These are phyloP conservation scores for Xylaria nigripes DNA, from an alignment of 495 filamentous ascomycete genomes.

Conservation along the genomic window DNA sequence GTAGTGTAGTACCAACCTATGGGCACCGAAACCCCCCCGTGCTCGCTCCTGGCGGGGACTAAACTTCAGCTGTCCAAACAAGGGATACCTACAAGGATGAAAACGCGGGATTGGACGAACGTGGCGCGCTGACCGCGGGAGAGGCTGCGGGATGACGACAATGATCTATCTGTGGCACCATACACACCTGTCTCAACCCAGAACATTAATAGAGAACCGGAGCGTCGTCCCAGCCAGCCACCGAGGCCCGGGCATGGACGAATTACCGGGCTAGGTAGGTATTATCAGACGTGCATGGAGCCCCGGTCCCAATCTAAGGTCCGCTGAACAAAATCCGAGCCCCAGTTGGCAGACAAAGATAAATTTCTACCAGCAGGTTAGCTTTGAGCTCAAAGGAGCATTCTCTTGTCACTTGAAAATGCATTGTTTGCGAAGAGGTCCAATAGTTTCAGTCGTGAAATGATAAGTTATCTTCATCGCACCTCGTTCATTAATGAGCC, in stretches of 20 bases:
- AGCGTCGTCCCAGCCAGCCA: neutral
- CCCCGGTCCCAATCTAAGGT: no score
- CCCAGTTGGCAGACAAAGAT: no score
- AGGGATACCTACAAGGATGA: neutral
- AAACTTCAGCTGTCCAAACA: neutral
- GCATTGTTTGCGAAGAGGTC: neutral
- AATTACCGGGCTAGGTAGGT: no score
- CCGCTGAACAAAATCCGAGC: no score
- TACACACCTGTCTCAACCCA: neutral
- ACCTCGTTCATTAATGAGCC: neutral
- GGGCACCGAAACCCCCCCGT: neutral
- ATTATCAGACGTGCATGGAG: no score
- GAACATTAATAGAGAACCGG: neutral
- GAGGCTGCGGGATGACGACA: conserved; percentile 7
- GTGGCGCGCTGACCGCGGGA: neutral
- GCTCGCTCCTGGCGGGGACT: neutral
- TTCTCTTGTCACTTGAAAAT: neutral
- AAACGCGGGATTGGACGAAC: neutral
- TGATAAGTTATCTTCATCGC: neutral
- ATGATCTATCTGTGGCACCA: neutral
- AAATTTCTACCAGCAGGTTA: neutral
- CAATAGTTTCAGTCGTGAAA: neutral
- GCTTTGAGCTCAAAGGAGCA: neutral
- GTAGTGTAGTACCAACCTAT: no score
- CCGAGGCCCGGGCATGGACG: no score